phyloP scores from a whole-genome alignment of 441 rosid genomes.

The Cnidoscolus chayamansa region DNA sequence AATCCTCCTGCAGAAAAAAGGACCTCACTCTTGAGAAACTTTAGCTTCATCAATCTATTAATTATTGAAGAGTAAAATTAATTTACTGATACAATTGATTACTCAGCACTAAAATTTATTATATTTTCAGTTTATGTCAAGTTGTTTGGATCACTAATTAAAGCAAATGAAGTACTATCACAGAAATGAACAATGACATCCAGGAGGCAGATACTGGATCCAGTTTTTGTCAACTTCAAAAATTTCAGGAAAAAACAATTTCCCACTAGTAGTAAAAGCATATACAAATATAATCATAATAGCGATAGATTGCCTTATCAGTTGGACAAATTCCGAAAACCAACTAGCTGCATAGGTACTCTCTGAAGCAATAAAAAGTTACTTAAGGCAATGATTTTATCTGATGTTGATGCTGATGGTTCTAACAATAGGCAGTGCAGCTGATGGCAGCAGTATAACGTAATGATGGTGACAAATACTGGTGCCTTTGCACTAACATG shows the following conservation, averaged over 20 bases:
- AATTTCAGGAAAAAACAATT: background rate
- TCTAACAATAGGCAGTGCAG: background rate
- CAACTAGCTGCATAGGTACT: background rate
- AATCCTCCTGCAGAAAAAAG: slow-evolving; percentile 71
- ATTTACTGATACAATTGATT: background rate
- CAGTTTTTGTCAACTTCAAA: slow-evolving; percentile 2
- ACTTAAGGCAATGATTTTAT: background rate
- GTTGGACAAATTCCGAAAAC: background rate
- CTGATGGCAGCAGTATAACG: background rate
- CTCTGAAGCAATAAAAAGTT: background rate
- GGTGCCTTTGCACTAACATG: background rate
- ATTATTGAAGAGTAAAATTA: background rate
- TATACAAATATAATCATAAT: background rate
- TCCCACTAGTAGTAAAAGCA: background rate
- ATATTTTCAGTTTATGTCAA: background rate
- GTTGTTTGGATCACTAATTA: background rate
- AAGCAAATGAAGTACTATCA: background rate
- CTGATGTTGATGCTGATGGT: background rate
- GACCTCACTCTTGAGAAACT: background rate
- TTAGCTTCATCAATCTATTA: background rate
- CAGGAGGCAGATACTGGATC: background rate
- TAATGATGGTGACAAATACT: background rate
- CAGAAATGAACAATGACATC: background rate
- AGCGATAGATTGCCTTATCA: background rate
- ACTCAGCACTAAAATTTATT: background rate